Percentiles rank a stretch among this genome's conserved stretches.
Evolutionary conservation across 2,329 filamentous ascomycete species (phyloP).

Genomic region (Xylaria multiplex): DNA sequence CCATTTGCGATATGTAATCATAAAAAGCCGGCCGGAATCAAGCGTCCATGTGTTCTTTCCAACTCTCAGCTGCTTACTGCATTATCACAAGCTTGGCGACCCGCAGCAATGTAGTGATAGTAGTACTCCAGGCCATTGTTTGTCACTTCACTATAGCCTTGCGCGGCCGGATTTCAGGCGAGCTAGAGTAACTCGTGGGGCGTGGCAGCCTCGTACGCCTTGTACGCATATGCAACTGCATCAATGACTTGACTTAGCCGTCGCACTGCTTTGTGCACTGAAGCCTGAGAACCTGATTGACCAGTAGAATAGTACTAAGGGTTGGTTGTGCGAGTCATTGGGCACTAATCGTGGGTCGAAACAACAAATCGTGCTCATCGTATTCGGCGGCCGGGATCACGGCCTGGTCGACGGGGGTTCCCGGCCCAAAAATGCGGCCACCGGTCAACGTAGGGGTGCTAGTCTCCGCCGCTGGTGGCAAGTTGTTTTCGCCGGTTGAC

Average conservation of each 20-base stretch:
- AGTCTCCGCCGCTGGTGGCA: constrained; percentile 42
- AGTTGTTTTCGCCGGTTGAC: constrained; percentile 19
- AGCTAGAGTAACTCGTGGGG: constrained; percentile 24
- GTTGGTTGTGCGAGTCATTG: constrained; percentile 40
- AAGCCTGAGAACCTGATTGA: constrained; percentile 38
- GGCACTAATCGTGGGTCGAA: constrained; percentile 45
- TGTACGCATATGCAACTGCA: constrained; percentile 28
- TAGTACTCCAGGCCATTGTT: background rate
- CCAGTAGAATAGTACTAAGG: constrained; percentile 37
- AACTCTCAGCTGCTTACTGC: constrained; percentile 16
- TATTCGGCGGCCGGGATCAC: constrained; percentile 39
- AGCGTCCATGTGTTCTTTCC: constrained; percentile 7
- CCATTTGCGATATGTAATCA: constrained; percentile 21
- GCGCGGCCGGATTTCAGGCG: constrained; percentile 16
- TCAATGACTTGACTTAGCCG: constrained; percentile 22
- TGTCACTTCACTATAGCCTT: constrained; percentile 26
- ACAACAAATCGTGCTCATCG: constrained; percentile 38
- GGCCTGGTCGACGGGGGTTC: constrained; percentile 39
- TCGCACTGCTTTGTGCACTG: constrained; percentile 38
- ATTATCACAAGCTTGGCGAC: constrained; percentile 34
- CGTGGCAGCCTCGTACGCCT: constrained; percentile 35
- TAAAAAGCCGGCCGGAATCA: background rate
- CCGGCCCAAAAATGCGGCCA: constrained; percentile 36
- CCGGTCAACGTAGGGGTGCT: constrained; percentile 39
- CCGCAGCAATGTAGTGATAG: constrained; percentile 15